Evolutionary conservation across 2,329 filamentous ascomycete species (phyloP).

Genomic region (Chrysoporthe cubensis): DNA sequence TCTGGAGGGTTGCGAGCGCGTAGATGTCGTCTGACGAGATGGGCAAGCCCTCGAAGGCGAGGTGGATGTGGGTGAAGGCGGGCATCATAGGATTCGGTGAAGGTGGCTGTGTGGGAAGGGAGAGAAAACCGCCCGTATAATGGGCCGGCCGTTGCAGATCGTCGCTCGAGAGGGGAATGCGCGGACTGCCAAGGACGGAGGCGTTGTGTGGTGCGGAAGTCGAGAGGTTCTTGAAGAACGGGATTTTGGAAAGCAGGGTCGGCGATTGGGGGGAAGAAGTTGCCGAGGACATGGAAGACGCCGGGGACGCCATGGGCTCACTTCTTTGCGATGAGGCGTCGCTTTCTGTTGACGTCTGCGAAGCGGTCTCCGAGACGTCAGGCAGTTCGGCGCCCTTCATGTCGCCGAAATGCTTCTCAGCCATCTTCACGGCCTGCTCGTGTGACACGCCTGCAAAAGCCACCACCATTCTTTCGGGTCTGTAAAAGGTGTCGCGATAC

Average conservation of each 20-base stretch:
- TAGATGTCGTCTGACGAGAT: conserved; percentile 94
- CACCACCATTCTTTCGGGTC: conserved; percentile 88
- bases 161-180: conserved; percentile 48
- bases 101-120: conserved; percentile 78
- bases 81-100: conserved; percentile 78
- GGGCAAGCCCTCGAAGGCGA: conserved; percentile 93
- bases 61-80: conserved; percentile 87
- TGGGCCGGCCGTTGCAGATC: conserved; percentile 70
- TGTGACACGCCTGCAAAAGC: conserved; percentile 94
- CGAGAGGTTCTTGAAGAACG: conserved; percentile 88
- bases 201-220: conserved; percentile 70
- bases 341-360: conserved; percentile 59
- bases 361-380: conserved; percentile 57
- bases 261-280: conserved; percentile 52
- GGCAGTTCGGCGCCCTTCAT: conserved; percentile 67
- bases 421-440: conserved; percentile 74
- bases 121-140: conserved; percentile 93
- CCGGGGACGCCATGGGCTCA: conserved; percentile 40
- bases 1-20: conserved; percentile 92
- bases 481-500: conserved; percentile 84
- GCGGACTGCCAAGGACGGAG: conserved; percentile 54
- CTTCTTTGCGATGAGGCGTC: conserved; percentile 39
- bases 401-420: conserved; percentile 87
- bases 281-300: conserved; percentile 38
- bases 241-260: conserved; percentile 71